A percentile compares a stretch with the other conserved stretches of the same genome.
Conservation (phyloP, 1,284 basidiomycete species). For the Ganoderma boninense region DNA sequence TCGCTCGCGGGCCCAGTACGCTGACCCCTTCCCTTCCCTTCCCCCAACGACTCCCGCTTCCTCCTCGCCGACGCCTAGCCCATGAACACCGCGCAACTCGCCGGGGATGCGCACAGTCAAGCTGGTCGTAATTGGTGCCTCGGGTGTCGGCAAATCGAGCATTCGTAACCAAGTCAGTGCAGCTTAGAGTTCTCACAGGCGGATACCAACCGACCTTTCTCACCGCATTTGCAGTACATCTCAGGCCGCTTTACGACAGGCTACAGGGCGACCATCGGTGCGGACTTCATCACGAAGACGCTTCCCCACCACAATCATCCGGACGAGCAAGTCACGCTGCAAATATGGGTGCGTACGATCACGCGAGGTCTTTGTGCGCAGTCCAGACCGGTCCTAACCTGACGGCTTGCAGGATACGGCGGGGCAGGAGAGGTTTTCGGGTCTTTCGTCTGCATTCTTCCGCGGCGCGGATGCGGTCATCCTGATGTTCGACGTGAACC, state of each 20-base stretch:
- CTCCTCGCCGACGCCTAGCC: slow-evolving; percentile 20
- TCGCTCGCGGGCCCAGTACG: no score
- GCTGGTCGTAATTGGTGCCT: slow-evolving; percentile 79
- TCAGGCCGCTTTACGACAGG: slow-evolving; percentile 76
- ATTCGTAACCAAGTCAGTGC: slow-evolving; percentile 69
- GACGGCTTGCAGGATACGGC: slow-evolving; percentile 67
- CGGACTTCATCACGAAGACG: slow-evolving; percentile 82
- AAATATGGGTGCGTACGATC: slow-evolving; percentile 75
- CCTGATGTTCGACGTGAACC: slow-evolving; percentile 82
- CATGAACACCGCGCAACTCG: slow-evolving; percentile 30
- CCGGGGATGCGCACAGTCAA: slow-evolving; percentile 70
- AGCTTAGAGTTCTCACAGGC: not conserved
- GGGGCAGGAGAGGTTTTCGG: slow-evolving; percentile 86
- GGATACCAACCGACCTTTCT: slow-evolving; percentile 6
- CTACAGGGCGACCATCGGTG: slow-evolving; percentile 85
- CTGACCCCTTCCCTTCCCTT: not conserved
- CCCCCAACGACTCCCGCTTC: not conserved
- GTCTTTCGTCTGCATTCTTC: slow-evolving; percentile 82
- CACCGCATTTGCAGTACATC: slow-evolving; percentile 62
- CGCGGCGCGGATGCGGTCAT: slow-evolving; percentile 83
- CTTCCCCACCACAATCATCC: slow-evolving; percentile 64
- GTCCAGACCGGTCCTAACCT: not conserved
- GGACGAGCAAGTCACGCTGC: slow-evolving; percentile 66
- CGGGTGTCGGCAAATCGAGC: slow-evolving; percentile 82
- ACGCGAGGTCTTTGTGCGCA: slow-evolving; percentile 7